Evolutionary conservation across 2,329 filamentous ascomycete genomes (phyloP), one percentile per base, ranked within the genome.

Genomic region (Fusarium humuli): DNA sequence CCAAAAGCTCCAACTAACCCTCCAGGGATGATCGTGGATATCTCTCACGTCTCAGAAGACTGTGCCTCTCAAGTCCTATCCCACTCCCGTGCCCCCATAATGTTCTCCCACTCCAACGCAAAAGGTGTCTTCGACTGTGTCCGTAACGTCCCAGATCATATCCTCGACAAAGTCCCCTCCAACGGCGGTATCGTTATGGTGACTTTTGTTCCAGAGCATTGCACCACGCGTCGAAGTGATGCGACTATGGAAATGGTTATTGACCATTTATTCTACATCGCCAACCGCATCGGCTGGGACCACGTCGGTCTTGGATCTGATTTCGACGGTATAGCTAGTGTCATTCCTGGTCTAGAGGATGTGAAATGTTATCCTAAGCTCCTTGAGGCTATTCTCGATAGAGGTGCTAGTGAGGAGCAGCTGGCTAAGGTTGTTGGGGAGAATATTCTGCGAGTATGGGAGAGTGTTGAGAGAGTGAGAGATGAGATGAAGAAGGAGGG

Each of bases 101-200:
- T 64, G 48, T 64, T 64, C 42, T 64, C 61, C 2, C 61, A 64
- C 16, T 63, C 61, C 2, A 63, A 63, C 10, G 48, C 29, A 5
- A 57, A 49, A 16, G 58, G 48, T 1, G 34, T 64, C 12, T 63
- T 63, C 8, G 27, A 63, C 27, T 63, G 48, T 1, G 20, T 44
- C 1, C 8, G 61, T 1, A 64, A 64, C 6, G 34, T 64, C 0
- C 58, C 58, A 1, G 47, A 64, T 4, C 16, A 63, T 2, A 27
- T 64, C 2, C 34, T 64, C 0, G 48, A 57, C 1, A 30, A n/a
- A 2, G 48, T 57, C 0, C 42, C 48, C 0, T n/a, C 13, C 0
- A 63, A 63, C 2, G 48, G 48, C 0, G 61, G 61, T 1, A 64
- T 64, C 0, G 23, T 63, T 0, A 63, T 64, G 61, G 48, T 63